Conservation (phyloP, 2,329 filamentous ascomycete genomes). For the Westerdykella aurantiaca region DNA sequence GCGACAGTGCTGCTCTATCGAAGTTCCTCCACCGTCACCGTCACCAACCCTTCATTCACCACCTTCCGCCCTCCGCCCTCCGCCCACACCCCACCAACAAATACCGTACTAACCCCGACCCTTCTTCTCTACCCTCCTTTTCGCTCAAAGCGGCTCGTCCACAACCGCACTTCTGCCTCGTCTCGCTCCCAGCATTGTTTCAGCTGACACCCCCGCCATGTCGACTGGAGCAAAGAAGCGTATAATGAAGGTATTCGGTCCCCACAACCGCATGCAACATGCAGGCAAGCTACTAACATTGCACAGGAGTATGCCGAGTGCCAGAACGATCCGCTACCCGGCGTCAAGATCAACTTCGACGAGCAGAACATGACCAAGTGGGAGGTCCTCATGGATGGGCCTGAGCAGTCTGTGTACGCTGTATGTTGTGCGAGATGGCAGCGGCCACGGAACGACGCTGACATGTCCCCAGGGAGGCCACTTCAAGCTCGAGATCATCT, state of each 20-base stretch:
- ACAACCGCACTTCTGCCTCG: slow-evolving; percentile 4
- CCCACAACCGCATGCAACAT: neutral
- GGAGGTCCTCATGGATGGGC: slow-evolving; percentile 62
- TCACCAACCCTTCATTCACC: neutral
- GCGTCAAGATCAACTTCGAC: slow-evolving; percentile 44
- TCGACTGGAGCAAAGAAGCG: slow-evolving; percentile 40
- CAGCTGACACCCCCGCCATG: slow-evolving; percentile 18
- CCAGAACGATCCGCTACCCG: slow-evolving; percentile 29
- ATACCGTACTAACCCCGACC: neutral
- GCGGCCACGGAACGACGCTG: neutral
- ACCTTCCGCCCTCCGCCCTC: neutral
- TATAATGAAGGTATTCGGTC: slow-evolving; percentile 39
- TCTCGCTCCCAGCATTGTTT: too few species aligned
- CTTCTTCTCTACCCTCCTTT: too few species aligned
- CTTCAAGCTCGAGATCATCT: slow-evolving; percentile 66
- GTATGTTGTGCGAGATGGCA: slow-evolving; percentile 42
- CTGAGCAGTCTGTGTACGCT: slow-evolving; percentile 58
- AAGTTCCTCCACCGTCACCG: neutral
- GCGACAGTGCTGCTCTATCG: neutral
- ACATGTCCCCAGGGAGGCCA: slow-evolving; percentile 53
- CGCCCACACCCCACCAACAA: slow-evolving; percentile 5
- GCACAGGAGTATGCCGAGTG: slow-evolving; percentile 35
- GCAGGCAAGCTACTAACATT: neutral
- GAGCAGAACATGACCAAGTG: slow-evolving; percentile 63
- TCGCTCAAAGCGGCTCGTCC: neutral